These are phyloP conservation scores for Solanum chmielewskii DNA, from an alignment of 257 asterid genomes.

Conservation along the genomic window DNA sequence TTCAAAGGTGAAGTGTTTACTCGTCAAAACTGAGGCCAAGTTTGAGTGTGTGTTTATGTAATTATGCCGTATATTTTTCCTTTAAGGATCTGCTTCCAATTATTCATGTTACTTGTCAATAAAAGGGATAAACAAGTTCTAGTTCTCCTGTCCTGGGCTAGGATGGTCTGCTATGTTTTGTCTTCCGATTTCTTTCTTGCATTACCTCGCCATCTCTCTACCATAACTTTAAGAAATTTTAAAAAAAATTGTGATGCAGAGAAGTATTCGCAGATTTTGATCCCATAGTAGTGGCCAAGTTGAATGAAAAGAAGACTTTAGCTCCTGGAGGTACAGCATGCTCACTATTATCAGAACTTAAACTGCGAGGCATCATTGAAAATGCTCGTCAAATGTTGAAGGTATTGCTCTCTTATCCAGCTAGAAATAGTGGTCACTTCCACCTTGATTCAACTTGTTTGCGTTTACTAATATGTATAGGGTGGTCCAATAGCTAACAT, in stretches of 20 bases:
- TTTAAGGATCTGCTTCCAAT: neutral
- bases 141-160: neutral
- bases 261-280: slow-evolving; percentile 79
- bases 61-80: neutral
- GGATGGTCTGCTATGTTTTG: neutral
- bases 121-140: neutral
- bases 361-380: slow-evolving; percentile 76
- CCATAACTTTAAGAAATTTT: neutral
- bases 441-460: neutral
- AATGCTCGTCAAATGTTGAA: slow-evolving; percentile 85
- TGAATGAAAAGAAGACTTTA: slow-evolving; percentile 74
- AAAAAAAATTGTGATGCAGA: slow-evolving; percentile 29
- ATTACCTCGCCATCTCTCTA: neutral
- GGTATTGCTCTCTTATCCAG: slow-evolving; percentile 15
- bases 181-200: neutral
- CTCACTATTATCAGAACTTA: slow-evolving; percentile 76
- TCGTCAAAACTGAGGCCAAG: neutral
- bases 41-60: neutral
- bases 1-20: neutral
- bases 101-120: neutral
- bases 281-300: slow-evolving; percentile 73
- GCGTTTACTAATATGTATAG: neutral
- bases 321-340: slow-evolving; percentile 61
- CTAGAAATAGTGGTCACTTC: neutral
- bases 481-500: neutral